Percentiles rank a stretch among this genome's conserved stretches.
phyloP scores from a whole-genome alignment of 108 stramenopile genomes.

The Tribonema minus region DNA sequence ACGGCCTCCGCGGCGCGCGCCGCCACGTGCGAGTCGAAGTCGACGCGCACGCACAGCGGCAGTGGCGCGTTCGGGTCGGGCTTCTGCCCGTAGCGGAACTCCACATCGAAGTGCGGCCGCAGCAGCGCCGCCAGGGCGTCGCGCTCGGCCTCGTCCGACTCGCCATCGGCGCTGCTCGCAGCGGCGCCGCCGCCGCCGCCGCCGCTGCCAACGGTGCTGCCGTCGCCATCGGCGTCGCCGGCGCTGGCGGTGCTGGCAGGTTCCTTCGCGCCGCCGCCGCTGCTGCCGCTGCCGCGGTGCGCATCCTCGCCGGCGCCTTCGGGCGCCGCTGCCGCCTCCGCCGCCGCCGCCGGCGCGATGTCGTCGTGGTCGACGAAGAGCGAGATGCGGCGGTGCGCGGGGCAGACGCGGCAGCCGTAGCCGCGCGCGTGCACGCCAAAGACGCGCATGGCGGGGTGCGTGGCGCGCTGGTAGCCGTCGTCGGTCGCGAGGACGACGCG shows the following conservation, averaged over 20 bases:
- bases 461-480: background rate
- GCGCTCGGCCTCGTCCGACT: too few relatives aligned
- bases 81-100: background rate
- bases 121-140: background rate
- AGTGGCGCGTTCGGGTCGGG: background rate
- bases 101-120: background rate
- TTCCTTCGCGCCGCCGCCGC: too few relatives aligned
- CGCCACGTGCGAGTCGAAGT: background rate
- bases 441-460: background rate
- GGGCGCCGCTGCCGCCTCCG: background rate
- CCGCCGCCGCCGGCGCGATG: background rate
- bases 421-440: background rate
- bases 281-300: background rate
- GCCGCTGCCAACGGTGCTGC: too few relatives aligned
- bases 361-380: background rate
- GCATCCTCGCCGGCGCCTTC: background rate
- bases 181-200: too few relatives aligned
- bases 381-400: background rate
- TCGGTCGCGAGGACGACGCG: background rate
- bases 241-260: too few relatives aligned
- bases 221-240: too few relatives aligned
- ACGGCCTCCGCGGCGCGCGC: background rate
- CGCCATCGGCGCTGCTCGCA: too few relatives aligned
- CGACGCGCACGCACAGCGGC: background rate
- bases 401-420: background rate